These are phyloP conservation scores for Pelomyxa schiedti DNA, from an alignment of 78 protist genomes.

Conservation along the genomic window DNA sequence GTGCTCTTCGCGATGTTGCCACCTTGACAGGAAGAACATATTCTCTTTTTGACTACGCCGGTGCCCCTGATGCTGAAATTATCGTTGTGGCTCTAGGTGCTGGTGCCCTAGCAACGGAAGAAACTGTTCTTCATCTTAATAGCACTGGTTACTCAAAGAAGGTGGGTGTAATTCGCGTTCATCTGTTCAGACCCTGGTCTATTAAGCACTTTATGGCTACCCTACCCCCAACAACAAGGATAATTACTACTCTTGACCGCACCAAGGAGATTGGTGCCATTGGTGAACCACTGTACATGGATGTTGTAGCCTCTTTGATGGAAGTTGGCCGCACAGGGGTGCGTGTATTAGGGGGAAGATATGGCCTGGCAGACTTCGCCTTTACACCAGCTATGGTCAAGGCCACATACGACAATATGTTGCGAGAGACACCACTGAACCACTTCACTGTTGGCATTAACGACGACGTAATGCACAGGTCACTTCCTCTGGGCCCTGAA, in stretches of 20 bases:
- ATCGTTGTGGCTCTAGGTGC: conserved; percentile 54
- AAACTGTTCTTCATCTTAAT: conserved; percentile 8
- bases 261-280: conserved; percentile 15
- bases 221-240: conserved; percentile 28
- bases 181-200: conserved; percentile 59
- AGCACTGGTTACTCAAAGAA: conserved; percentile 15
- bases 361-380: conserved; percentile 57
- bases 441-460: conserved; percentile 47
- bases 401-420: conserved; percentile 43
- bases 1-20: conserved; percentile 19
- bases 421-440: conserved; percentile 5
- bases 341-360: conserved; percentile 45
- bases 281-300: conserved; percentile 31
- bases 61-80: conserved; percentile 48
- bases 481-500: conserved; percentile 1
- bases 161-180: conserved; percentile 43
- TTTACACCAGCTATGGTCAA: conserved; percentile 47
- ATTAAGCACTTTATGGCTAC: conserved; percentile 20
- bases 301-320: conserved; percentile 15
- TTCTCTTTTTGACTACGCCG: conserved; percentile 36
- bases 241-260: conserved; percentile 51
- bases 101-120: conserved; percentile 7
- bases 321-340: background rate
- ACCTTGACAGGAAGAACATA: conserved; percentile 31
- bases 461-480: conserved; percentile 54